These are phyloP conservation scores for Fennellomyces sp. DNA, from an alignment of 371 early-diverging fungal genomes.

Conservation along the genomic window DNA sequence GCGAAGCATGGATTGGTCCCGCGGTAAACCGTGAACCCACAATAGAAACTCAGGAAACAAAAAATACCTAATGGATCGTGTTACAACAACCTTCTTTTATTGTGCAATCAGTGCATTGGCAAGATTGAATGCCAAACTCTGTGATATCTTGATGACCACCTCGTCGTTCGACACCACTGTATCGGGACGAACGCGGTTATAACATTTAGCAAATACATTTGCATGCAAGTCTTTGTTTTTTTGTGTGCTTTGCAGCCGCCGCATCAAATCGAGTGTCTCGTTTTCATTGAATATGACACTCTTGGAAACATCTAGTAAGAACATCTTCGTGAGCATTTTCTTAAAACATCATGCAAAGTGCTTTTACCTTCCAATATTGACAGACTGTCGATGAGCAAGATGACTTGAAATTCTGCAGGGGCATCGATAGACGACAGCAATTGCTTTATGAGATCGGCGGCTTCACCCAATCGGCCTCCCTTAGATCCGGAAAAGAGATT, in stretches of 20 bases:
- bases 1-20: too few relatives aligned
- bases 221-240: background rate
- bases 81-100: background rate
- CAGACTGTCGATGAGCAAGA: conserved; percentile 16
- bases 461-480: conserved; percentile 1
- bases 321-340: background rate
- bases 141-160: conserved; percentile 6
- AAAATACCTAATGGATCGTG: background rate
- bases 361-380: conserved; percentile 13
- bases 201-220: conserved; percentile 7
- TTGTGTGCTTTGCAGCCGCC: conserved; percentile 9
- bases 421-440: conserved; percentile 9
- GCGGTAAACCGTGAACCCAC: too few relatives aligned
- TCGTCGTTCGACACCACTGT: background rate
- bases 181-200: conserved; percentile 4
- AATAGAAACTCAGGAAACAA: background rate
- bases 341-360: background rate
- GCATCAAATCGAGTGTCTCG: conserved; percentile 18
- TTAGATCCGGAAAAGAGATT: background rate
- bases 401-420: conserved; percentile 16
- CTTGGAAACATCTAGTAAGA: background rate
- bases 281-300: conserved; percentile 9
- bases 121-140: conserved; percentile 10
- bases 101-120: conserved; percentile 11
- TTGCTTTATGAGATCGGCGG: conserved; percentile 6